Percentiles rank a stretch among this genome's conserved stretches.
phyloP scores from a whole-genome alignment of 2,329 filamentous ascomycete genomes.

The Neurospora sp. region DNA sequence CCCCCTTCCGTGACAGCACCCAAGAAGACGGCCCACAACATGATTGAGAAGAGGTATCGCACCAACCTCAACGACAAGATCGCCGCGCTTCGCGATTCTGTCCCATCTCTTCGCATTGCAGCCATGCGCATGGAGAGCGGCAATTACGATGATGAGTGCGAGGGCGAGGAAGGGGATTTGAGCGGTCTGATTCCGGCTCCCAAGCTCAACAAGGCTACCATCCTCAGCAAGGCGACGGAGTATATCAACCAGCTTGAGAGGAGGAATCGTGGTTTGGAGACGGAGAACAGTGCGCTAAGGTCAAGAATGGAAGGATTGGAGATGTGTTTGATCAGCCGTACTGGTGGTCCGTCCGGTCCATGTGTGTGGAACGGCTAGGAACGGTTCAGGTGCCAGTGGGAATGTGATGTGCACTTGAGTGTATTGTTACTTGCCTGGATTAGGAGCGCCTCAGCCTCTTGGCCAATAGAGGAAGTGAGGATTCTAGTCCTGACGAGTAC shows the following conservation, averaged over 20 bases:
- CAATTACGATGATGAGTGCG: slow-evolving; percentile 21
- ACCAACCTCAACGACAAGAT: slow-evolving; percentile 82
- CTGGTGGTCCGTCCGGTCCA: not conserved
- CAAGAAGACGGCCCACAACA: slow-evolving; percentile 77
- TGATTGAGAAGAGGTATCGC: slow-evolving; percentile 77
- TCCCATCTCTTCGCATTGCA: slow-evolving; percentile 41
- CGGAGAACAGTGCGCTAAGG: slow-evolving; percentile 35
- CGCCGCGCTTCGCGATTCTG: slow-evolving; percentile 61
- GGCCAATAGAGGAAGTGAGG: not conserved
- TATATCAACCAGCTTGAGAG: slow-evolving; percentile 26
- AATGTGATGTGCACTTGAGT: not conserved
- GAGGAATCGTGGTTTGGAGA: slow-evolving; percentile 28
- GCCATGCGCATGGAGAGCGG: slow-evolving; percentile 28
- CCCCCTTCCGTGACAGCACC: slow-evolving; percentile 6
- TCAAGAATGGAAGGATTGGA: slow-evolving; percentile 23
- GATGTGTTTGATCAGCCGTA: slow-evolving; percentile 22
- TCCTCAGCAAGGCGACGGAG: slow-evolving; percentile 30
- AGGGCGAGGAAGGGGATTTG: slow-evolving; percentile 19
- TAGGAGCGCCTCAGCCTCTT: not conserved
- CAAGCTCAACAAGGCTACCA: slow-evolving; percentile 34
- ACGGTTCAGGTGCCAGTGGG: not conserved
- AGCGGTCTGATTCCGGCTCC: slow-evolving; percentile 25
- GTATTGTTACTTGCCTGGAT: not conserved
- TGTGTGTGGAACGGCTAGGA: not conserved
- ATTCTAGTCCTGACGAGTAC: not conserved